These are phyloP conservation scores for Lanmaoa pseudosensibilis DNA, from an alignment of 768 basidiomycete species.

Conservation along the genomic window DNA sequence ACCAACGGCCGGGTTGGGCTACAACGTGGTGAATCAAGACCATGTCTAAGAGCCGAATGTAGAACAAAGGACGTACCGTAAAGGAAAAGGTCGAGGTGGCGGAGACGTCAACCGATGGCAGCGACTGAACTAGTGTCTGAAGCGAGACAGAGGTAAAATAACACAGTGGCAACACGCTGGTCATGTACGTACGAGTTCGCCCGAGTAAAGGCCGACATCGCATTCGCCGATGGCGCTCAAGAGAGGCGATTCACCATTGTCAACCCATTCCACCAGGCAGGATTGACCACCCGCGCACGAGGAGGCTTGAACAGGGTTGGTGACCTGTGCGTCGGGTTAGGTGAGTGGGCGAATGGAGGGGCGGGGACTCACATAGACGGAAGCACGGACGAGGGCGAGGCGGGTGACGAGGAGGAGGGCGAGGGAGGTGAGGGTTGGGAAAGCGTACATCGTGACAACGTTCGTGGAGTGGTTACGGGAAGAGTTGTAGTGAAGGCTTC, in stretches of 20 bases:
- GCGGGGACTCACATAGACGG: neutral
- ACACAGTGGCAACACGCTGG: neutral
- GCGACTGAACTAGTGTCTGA: slow-evolving; percentile 58
- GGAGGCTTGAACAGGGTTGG: slow-evolving; percentile 42
- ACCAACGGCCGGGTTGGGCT: slow-evolving; percentile 60
- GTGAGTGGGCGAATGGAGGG: neutral
- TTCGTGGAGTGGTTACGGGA: slow-evolving; percentile 9
- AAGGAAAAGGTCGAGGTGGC: slow-evolving; percentile 48
- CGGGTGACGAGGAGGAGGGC: slow-evolving; percentile 22
- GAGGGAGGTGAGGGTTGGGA: slow-evolving; percentile 13
- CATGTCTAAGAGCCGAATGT: neutral
- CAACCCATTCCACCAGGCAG: slow-evolving; percentile 61
- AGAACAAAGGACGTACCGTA: slow-evolving; percentile 42
- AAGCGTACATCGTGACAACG: slow-evolving; percentile 12
- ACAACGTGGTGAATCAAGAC: neutral
- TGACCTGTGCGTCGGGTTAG: slow-evolving; percentile 26
- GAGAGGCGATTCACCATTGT: slow-evolving; percentile 57
- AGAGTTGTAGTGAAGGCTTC: neutral
- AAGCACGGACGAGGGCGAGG: slow-evolving; percentile 11
- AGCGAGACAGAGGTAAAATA: neutral
- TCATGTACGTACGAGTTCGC: slow-evolving; percentile 44
- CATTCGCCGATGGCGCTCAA: slow-evolving; percentile 50
- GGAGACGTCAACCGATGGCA: slow-evolving; percentile 56
- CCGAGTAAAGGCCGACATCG: slow-evolving; percentile 58
- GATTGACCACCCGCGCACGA: slow-evolving; percentile 53